Percentiles rank a stretch among this genome's conserved stretches.
phyloP scores from a whole-genome alignment of 2,329 filamentous ascomycete species.

The Bipolaris oryzae region DNA sequence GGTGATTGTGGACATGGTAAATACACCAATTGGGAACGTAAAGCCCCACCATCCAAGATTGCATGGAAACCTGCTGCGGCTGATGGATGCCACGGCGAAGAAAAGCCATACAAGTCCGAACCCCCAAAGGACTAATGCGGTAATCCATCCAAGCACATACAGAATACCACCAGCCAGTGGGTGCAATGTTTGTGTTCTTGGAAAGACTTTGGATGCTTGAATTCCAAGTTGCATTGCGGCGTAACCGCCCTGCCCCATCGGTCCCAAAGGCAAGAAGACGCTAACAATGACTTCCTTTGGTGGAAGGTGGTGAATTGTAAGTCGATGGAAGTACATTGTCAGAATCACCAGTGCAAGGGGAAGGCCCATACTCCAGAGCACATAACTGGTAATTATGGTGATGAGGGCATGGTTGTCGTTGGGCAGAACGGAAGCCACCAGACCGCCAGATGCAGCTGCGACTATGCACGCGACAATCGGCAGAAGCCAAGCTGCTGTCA shows the following conservation, averaged over 20 bases:
- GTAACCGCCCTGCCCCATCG: constrained; percentile 69
- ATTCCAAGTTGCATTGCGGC: constrained; percentile 59
- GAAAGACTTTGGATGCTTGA: constrained; percentile 52
- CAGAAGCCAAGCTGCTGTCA: constrained; percentile 69
- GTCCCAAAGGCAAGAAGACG: constrained; percentile 69
- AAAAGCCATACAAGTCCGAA: constrained; percentile 62
- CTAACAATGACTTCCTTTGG: constrained; percentile 70
- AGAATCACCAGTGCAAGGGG: constrained; percentile 66
- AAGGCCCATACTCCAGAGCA: constrained; percentile 70
- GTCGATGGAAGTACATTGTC: constrained; percentile 72
- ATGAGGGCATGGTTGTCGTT: constrained; percentile 61
- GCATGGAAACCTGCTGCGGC: constrained; percentile 58
- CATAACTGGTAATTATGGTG: constrained; percentile 67
- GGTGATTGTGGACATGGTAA: constrained; percentile 49
- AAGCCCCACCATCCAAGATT: constrained; percentile 69
- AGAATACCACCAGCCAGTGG: constrained; percentile 59
- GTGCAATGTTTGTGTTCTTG: constrained; percentile 44
- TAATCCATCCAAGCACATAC: constrained; percentile 62
- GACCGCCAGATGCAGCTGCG: constrained; percentile 66
- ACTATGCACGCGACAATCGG: constrained; percentile 71
- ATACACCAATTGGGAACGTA: constrained; percentile 63
- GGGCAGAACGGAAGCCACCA: constrained; percentile 65
- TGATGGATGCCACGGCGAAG: constrained; percentile 58
- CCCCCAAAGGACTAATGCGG: constrained; percentile 61
- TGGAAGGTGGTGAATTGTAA: constrained; percentile 69